phyloP scores from a whole-genome alignment of 306 rosid genomes.

The Ormosia emarginata region DNA sequence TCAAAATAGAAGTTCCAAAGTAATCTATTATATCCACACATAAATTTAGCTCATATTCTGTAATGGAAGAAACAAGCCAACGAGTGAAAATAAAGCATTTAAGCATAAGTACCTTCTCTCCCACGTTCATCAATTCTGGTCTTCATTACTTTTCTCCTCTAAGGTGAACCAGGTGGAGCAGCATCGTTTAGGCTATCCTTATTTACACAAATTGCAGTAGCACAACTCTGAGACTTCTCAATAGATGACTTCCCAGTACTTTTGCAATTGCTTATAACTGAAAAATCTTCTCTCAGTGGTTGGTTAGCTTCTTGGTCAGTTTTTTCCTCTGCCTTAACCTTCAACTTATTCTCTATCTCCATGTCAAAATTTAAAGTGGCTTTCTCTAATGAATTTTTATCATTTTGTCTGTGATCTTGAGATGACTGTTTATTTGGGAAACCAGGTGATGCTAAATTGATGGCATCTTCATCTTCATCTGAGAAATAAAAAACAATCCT shows the following conservation, averaged over 20 bases:
- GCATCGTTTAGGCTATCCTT: constrained; percentile 42
- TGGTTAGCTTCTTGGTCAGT: constrained; percentile 32
- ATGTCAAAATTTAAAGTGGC: constrained; percentile 36
- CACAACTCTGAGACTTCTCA: constrained; percentile 38
- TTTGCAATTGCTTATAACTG: constrained; percentile 42
- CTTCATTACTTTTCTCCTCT: constrained; percentile 82
- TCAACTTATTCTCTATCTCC: constrained; percentile 38
- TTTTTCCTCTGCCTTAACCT: constrained; percentile 46
- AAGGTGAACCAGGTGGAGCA: constrained; percentile 54
- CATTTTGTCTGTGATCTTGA: constrained; percentile 44
- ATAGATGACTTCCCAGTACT: constrained; percentile 32
- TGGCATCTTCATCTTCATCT: constrained; percentile 83
- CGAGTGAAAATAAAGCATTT: constrained; percentile 17
- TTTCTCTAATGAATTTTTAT: constrained; percentile 40
- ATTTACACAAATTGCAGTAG: constrained; percentile 43
- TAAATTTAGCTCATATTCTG: not conserved
- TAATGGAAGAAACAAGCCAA: not conserved
- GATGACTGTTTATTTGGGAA: constrained; percentile 32
- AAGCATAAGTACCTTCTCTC: constrained; percentile 73
- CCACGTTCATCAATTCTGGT: constrained; percentile 89
- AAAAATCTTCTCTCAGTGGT: constrained; percentile 41
- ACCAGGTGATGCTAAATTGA: constrained; percentile 76
- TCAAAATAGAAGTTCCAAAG: constrained; percentile 1
- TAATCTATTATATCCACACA: constrained; percentile 3
- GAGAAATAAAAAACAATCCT: constrained; percentile 85